Evolutionary conservation across 768 basidiomycete genomes (phyloP).

Genomic region (Boletus eberwhitei): DNA sequence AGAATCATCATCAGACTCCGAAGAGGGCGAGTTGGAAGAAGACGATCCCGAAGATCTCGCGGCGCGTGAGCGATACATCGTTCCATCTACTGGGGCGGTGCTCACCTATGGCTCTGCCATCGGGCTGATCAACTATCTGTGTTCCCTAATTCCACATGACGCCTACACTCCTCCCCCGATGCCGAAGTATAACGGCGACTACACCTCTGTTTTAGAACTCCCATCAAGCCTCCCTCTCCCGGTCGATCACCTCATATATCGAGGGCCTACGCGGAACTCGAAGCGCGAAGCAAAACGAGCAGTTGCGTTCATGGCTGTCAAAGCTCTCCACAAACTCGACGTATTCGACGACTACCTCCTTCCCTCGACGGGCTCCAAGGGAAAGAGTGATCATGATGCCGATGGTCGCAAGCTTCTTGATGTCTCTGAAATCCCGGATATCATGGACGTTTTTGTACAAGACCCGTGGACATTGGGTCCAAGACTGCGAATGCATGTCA

Average conservation of each 20-base stretch:
- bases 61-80: slow-evolving; percentile 69
- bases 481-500: slow-evolving; percentile 60
- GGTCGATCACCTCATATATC: slow-evolving; percentile 48
- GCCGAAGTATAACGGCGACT: slow-evolving; percentile 64
- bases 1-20: slow-evolving; percentile 23
- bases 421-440: slow-evolving; percentile 44
- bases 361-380: slow-evolving; percentile 55
- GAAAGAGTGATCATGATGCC: slow-evolving; percentile 48
- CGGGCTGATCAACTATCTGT: slow-evolving; percentile 68
- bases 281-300: slow-evolving; percentile 84
- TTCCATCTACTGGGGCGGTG: slow-evolving; percentile 69
- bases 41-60: slow-evolving; percentile 56
- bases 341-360: slow-evolving; percentile 82
- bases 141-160: slow-evolving; percentile 73
- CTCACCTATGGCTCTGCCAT: slow-evolving; percentile 78
- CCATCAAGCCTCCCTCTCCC: slow-evolving; percentile 66
- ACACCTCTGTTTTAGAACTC: slow-evolving; percentile 53
- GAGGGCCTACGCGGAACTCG: slow-evolving; percentile 57
- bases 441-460: slow-evolving; percentile 57
- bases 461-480: slow-evolving; percentile 65
- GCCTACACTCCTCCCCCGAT: slow-evolving; percentile 56
- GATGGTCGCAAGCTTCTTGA: slow-evolving; percentile 47
- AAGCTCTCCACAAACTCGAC: slow-evolving; percentile 60
- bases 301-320: slow-evolving; percentile 77
- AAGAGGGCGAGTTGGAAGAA: slow-evolving; percentile 38